Base-by-base conservation (phyloP, 169 alveolate species). In the Eimeria acervulina region DNA sequence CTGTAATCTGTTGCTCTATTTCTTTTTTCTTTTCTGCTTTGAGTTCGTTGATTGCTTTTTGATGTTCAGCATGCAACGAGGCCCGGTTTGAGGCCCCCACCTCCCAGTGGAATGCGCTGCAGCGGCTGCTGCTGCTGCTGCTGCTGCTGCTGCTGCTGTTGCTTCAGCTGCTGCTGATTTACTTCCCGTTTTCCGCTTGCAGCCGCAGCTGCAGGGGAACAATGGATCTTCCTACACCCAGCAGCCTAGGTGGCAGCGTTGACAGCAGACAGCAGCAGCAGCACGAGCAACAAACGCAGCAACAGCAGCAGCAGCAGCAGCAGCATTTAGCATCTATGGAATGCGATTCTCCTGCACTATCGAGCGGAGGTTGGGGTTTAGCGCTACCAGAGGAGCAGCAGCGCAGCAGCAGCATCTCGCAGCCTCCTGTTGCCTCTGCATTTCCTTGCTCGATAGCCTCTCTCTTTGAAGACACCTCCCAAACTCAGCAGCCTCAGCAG, bases 361-460 rank as follows among this genome's bases (percentile, higher is more conserved):
- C 42, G 13, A 42, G 44, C 10, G 90, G 90, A 4, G 90, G 70
- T 33, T 81, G 90, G 90, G 90, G 72, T 36, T 44, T 81, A 26
- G 90, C 90, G 19, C 90, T 81, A 47, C 52, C 63, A 28, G 63
- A 33, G 55, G 33, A 36, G 88, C 88, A 78, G 88, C 88, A 78
- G 88, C 88, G 40, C 3, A 78, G 61, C 63, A 78, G 61, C 88
- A 78, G 61, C 88, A 47, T 26, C 28, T 78, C 88, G n/a, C 88
- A 78, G 55, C 55, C 55, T 7, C 19, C 55, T 5, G 19, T 7
- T 47, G 55, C 55, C 5, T 78, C 61, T 15, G 61, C 38, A 0
- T 78, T 78, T 10, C 88, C 88, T 63, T 78, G 88, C 33, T 78
- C 88, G 7, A 78, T 78, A 17, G 88, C 88, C 8, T 78, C 88